Conservation (phyloP, 164 flowering plant species). For the Magnolia sinica region DNA sequence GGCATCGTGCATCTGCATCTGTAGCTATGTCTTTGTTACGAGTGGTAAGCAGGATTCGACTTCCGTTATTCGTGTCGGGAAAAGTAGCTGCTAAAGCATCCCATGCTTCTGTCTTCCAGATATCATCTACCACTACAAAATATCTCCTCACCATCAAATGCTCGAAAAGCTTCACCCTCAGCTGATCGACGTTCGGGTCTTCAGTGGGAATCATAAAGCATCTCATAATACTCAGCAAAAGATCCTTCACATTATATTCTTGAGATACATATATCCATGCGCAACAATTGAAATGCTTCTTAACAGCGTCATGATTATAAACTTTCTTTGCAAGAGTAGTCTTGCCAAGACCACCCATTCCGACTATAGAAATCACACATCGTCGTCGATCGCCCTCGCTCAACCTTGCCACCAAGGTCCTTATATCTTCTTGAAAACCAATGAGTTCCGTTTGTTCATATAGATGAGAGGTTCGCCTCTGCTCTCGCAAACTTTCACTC, state of each 20-base stretch:
- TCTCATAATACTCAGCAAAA: background rate
- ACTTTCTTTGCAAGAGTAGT: background rate
- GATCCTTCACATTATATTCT: background rate
- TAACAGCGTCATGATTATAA: background rate
- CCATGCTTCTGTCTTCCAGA: conserved; percentile 2
- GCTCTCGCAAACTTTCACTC: background rate
- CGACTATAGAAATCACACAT: background rate
- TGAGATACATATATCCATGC: background rate
- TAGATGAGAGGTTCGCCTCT: background rate
- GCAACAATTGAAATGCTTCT: background rate
- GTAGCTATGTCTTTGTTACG: background rate
- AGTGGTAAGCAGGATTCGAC: conserved; percentile 6
- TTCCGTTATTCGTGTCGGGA: background rate
- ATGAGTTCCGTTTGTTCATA: background rate
- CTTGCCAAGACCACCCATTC: background rate
- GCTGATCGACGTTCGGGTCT: background rate
- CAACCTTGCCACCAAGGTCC: background rate
- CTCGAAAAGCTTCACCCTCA: background rate
- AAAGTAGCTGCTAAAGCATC: background rate
- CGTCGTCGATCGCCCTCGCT: background rate
- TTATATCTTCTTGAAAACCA: background rate
- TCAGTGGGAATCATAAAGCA: background rate
- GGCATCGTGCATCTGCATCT: background rate
- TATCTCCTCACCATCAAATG: background rate
- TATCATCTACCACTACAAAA: conserved; percentile 6